Evolutionary conservation across 2,329 filamentous ascomycete genomes (phyloP), one percentile per base, ranked within the genome.

Genomic region (Trichoderma simmonsii): DNA sequence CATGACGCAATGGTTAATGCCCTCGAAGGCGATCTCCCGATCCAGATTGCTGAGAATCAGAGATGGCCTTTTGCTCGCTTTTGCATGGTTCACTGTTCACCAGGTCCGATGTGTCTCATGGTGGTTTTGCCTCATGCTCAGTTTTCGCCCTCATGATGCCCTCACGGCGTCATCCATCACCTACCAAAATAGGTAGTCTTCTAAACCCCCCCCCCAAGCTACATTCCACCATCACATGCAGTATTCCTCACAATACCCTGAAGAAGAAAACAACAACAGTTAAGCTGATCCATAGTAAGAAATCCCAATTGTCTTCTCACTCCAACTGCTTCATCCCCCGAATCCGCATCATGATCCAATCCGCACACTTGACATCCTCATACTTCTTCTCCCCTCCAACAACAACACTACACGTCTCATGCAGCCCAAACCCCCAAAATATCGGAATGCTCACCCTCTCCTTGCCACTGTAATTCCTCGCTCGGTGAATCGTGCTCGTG

Each of bases 401-500:
- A 39, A 84, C 71, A 24, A 84, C 82, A 3, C 76, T 79, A 39
- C 81, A 84, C 73, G 79, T 84, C 77, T 84, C 82, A 60, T 83
- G 79, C 21, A 80, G 74, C 14, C 78, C 79, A 68, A 83, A 82
- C 2, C 82, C 81, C 71, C 85, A 86, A 77, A 86, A 86, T 65
- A 86, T 85, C 0, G 85, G 82, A 30, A 85, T 82, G 59, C 82
- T 84, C 69, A 85, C 80, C 12, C 84, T 77, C 71, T 84, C 82
- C 21, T 78, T 76, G 0, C 76, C 79, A 8, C 79, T 80, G 28
- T 77, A 73, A 64, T 86, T 87, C 39, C 84, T 80, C 2, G 83
- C 85, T 2, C 84, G 77, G 73, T 86, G 86, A n/a, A 87, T 81
- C 0, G 84, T 86, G 59, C 82, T 85, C 69, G 85, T 80, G 70